These are phyloP conservation scores for Apiotrichum gracile DNA, from an alignment of 1,284 basidiomycete genomes.

Conservation along the genomic window DNA sequence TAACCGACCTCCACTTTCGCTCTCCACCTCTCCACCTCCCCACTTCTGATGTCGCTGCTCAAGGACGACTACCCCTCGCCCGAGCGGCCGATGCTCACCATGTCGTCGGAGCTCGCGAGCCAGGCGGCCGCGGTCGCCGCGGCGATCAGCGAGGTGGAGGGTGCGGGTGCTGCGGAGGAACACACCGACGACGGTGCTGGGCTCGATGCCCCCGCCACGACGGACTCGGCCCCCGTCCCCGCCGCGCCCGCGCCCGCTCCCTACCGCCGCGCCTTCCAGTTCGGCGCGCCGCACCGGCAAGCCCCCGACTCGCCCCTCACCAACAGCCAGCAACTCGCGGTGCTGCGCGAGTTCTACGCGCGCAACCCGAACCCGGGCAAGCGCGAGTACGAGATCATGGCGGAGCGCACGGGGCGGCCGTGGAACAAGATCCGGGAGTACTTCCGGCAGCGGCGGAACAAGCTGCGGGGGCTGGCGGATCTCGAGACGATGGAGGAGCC, in stretches of 20 bases:
- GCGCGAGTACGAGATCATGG: slow-evolving; percentile 30
- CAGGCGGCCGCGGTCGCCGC: slow-evolving; percentile 33
- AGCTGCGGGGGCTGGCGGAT: slow-evolving; percentile 36
- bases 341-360: slow-evolving; percentile 36
- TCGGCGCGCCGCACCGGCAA: slow-evolving; percentile 13
- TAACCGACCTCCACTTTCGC: slow-evolving; percentile 17
- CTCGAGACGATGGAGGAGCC: slow-evolving; percentile 41
- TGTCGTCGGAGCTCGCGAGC: slow-evolving; percentile 32
- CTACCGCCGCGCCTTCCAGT: slow-evolving; percentile 4
- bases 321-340: slow-evolving; percentile 31
- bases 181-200: too few relatives aligned
- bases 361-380: slow-evolving; percentile 39
- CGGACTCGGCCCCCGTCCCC: slow-evolving; percentile 15
- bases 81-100: slow-evolving; percentile 22
- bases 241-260: slow-evolving; percentile 12
- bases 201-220: slow-evolving; percentile 4
- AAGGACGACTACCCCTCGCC: slow-evolving; percentile 9
- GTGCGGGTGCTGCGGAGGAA: too few relatives aligned
- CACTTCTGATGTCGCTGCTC: too few relatives aligned
- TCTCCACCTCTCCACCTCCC: slow-evolving; percentile 20
- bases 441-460: slow-evolving; percentile 41
- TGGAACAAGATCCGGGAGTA: slow-evolving; percentile 44
- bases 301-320: slow-evolving; percentile 14
- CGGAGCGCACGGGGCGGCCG: slow-evolving; percentile 34
- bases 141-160: slow-evolving; percentile 11